phyloP scores from a whole-genome alignment of 1,284 basidiomycete species.

The Golubevia sp. region DNA sequence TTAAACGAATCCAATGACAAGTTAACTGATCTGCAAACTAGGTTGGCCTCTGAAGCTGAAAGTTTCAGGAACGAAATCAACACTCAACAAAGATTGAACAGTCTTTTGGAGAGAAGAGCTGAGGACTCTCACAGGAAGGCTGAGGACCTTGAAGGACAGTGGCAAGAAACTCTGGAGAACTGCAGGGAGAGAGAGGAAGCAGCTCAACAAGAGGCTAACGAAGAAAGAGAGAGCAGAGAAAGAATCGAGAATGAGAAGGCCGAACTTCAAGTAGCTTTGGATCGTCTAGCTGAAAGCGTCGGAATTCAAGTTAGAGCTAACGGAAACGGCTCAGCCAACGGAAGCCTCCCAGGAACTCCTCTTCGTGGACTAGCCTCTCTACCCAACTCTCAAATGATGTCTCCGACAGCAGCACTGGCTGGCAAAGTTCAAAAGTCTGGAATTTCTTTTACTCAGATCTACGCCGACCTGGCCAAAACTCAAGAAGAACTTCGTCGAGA shows the following conservation, averaged over 20 bases:
- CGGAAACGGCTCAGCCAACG: constrained; percentile 13
- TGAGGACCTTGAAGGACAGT: constrained; percentile 76
- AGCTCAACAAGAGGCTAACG: constrained; percentile 72
- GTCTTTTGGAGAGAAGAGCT: constrained; percentile 81
- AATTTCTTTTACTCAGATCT: constrained; percentile 56
- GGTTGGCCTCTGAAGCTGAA: constrained; percentile 77
- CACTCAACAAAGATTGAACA: constrained; percentile 72
- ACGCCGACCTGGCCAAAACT: constrained; percentile 45
- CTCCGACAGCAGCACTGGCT: constrained; percentile 44
- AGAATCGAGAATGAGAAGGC: constrained; percentile 63
- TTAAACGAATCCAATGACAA: constrained; percentile 73
- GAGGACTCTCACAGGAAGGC: constrained; percentile 77
- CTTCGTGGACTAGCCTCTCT: not conserved
- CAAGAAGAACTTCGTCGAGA: constrained; percentile 57
- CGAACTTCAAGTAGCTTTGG: constrained; percentile 46
- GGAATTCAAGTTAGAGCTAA: constrained; percentile 31
- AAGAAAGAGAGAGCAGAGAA: constrained; percentile 62
- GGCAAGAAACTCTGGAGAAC: constrained; percentile 73
- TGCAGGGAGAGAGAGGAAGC: constrained; percentile 71
- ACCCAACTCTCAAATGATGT: constrained; percentile 12
- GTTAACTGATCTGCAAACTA: constrained; percentile 73
- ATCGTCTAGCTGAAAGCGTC: constrained; percentile 49
- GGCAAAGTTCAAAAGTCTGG: constrained; percentile 29
- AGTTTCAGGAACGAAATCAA: constrained; percentile 76
- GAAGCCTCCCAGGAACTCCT: constrained; percentile 17